Base-by-base conservation (phyloP, 2,329 filamentous ascomycete genomes). In the Aspergillus aculeatus region DNA sequence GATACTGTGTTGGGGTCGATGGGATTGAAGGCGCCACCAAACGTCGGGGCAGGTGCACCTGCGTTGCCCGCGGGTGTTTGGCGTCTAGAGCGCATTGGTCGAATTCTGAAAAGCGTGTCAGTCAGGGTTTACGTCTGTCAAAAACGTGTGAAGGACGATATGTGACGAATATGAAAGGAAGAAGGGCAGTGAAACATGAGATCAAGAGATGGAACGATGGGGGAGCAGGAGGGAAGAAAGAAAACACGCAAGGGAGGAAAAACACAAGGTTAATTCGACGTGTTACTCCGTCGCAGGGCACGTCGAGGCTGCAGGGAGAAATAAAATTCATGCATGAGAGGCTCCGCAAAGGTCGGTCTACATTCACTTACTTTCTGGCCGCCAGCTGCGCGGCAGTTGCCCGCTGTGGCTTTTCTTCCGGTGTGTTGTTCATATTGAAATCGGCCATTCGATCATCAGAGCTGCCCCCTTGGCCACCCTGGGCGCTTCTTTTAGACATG, bases 361-460 rank as follows among this genome's bases (percentile, higher is more conserved):
- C 57, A 64, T 62, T 62, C 50, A 84, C 83, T 79, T 76, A 84
- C 83, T 80, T 84, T 75, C 83, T 79, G 61, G 71, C 74, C 32
- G 83, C 82, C 72, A 84, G 54, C 72, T 84, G 82, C 44, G 82
- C 82, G 44, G 82, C 82, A 29, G 82, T 84, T 35, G 83, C 82
- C 71, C 77, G 78, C 66, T 79, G 76, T 26, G 79, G 78, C 65
- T 76, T 74, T 2, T 83, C 81, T 50, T 75, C 76, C 29, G 74
- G 73, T 56, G 75, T 76, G 32, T 74, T 75, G 53, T 74, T 73
- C 75, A 77, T 76, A 12, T 71, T 71, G 60, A 73, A 73, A 24
- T 67, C 65, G 57, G 71, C 66, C 31, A 71, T 54, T 50, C 66
- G 24, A 14, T 62, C 60, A 16, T 74, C 74, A 44, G 16, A 9